These are phyloP conservation scores for Botryotinia globosa DNA, from an alignment of 2,329 filamentous ascomycete species.

Conservation along the genomic window DNA sequence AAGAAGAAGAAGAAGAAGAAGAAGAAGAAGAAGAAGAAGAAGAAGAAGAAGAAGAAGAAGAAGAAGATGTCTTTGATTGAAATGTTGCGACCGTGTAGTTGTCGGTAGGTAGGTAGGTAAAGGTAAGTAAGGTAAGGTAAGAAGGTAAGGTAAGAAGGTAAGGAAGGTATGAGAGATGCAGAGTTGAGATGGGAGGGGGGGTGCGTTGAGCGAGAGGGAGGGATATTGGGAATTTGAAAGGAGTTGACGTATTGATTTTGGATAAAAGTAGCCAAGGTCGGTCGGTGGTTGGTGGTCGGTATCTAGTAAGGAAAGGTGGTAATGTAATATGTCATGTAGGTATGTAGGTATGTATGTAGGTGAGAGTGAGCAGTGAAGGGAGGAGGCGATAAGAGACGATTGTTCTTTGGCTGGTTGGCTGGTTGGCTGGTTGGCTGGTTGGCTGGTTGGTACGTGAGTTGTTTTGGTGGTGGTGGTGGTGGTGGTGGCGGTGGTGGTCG, in stretches of 20 bases:
- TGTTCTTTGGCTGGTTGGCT: background rate
- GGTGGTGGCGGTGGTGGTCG: background rate
- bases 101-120: background rate
- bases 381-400: background rate
- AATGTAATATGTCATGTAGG: too few relatives aligned
- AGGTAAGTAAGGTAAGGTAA: background rate
- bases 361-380: background rate
- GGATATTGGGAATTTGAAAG: background rate
- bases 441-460: background rate
- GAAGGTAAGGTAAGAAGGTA: background rate
- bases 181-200: background rate
- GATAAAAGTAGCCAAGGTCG: background rate
- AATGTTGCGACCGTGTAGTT: conserved; percentile 7
- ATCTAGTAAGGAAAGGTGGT: too few relatives aligned
- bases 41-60: too few relatives aligned
- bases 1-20: too few relatives aligned
- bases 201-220: background rate
- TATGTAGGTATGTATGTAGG: too few relatives aligned
- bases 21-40: too few relatives aligned
- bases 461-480: background rate
- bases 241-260: conserved; percentile 1
- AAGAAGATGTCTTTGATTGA: background rate
- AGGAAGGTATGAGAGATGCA: background rate
- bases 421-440: too few relatives aligned
- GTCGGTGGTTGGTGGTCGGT: background rate